These are phyloP conservation scores for Aspergillus panamensis DNA, from an alignment of 495 filamentous ascomycete genomes.

Conservation along the genomic window DNA sequence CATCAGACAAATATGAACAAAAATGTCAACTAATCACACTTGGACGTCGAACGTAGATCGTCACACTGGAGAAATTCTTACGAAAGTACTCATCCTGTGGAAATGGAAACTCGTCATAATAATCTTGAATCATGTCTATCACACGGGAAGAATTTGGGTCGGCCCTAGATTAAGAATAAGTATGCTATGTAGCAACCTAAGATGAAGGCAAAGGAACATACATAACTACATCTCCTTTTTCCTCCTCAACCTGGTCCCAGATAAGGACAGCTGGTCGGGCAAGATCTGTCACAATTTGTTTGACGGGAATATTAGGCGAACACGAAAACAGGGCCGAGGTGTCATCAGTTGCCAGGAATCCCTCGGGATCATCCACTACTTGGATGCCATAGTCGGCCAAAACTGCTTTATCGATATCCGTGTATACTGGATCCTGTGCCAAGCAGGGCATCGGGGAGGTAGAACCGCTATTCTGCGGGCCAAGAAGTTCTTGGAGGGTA, in stretches of 20 bases:
- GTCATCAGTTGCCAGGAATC: constrained; percentile 8
- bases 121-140: neutral
- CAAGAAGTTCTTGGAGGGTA: neutral
- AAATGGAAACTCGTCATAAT: neutral
- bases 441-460: neutral
- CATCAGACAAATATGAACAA: neutral
- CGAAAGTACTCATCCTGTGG: neutral
- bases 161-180: neutral
- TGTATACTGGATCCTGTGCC: constrained; percentile 4
- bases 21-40: neutral
- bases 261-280: constrained; percentile 2
- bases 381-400: neutral
- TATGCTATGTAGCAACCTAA: neutral
- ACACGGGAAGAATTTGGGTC: constrained; percentile 5
- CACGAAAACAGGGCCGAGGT: constrained; percentile 6
- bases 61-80: neutral
- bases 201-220: neutral
- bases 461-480: neutral
- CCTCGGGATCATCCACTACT: constrained; percentile 4
- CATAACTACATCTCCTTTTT: neutral
- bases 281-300: constrained; percentile 7
- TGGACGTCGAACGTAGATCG: constrained; percentile 3
- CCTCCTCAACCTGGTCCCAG: constrained; percentile 3
- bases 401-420: neutral
- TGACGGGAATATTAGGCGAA: constrained; percentile 7